These are phyloP conservation scores for Hansenula sp. DNA, from an alignment of 1,139 yeast species.

Conservation along the genomic window DNA sequence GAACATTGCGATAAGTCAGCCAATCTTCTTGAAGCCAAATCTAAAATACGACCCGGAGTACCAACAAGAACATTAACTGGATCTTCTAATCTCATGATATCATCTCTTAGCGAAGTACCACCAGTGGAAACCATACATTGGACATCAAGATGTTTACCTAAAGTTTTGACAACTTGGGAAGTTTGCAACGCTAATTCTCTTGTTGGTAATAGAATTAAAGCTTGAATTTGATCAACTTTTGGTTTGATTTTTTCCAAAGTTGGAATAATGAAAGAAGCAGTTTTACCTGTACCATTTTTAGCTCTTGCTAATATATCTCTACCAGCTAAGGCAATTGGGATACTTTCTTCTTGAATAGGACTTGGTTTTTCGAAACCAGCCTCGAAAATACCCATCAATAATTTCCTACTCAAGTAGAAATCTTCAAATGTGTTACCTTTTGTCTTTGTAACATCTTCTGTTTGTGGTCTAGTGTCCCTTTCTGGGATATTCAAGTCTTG, in stretches of 20 bases:
- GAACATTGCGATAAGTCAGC: conserved; percentile 88
- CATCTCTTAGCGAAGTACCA: conserved; percentile 93
- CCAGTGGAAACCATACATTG: conserved; percentile 99
- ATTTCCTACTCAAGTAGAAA: conserved; percentile 84
- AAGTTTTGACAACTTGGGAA: conserved; percentile 94
- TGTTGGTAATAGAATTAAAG: conserved; percentile 85
- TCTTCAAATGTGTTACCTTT: conserved; percentile 93
- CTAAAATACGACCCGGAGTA: conserved; percentile 96
- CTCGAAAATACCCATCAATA: conserved; percentile 97
- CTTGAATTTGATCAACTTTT: conserved; percentile 79
- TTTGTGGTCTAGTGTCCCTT: conserved; percentile 89
- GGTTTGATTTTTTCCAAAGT: conserved; percentile 83
- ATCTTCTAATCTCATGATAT: conserved; percentile 86
- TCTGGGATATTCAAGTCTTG: conserved; percentile 67
- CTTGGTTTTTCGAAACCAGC: conserved; percentile 99
- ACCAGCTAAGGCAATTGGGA: conserved; percentile 93
- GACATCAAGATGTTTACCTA: conserved; percentile 89
- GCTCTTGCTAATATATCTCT: conserved; percentile 97
- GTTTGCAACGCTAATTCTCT: conserved; percentile 97
- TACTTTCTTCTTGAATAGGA: conserved; percentile 96
- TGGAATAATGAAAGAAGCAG: conserved; percentile 94
- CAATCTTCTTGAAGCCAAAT: conserved; percentile 81
- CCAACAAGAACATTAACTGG: conserved; percentile 91
- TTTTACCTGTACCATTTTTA: conserved; percentile 97
- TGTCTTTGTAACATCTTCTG: conserved; percentile 92